Conservation (phyloP, 1,284 basidiomycete species). For the Wolfiporia cocos region DNA sequence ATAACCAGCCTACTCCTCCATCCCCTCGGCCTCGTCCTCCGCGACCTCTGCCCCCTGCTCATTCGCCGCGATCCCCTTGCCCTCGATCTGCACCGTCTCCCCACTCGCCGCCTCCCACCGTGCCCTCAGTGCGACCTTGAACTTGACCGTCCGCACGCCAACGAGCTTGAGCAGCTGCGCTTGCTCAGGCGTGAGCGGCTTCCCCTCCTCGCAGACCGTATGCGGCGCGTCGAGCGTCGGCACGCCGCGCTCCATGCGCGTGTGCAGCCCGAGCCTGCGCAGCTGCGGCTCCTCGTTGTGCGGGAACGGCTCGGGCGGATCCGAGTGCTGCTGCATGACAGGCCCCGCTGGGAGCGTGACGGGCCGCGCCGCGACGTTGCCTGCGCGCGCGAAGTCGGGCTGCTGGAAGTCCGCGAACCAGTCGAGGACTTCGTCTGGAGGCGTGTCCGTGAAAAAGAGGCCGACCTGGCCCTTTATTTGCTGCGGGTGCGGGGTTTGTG, state of each 20-base stretch:
- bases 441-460: conserved; percentile 86
- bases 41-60: conserved; percentile 26
- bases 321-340: conserved; percentile 66
- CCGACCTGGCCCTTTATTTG: conserved; percentile 93
- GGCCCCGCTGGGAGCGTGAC: conserved; percentile 75
- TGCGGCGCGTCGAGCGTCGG: conserved; percentile 83
- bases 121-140: conserved; percentile 66
- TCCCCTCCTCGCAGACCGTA: conserved; percentile 81
- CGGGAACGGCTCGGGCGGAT: conserved; percentile 83
- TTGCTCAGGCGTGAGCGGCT: conserved; percentile 77
- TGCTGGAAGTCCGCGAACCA: conserved; percentile 94
- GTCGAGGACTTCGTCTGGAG: conserved; percentile 83
- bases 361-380: conserved; percentile 73
- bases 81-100: conserved; percentile 56
- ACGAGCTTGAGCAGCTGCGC: conserved; percentile 86
- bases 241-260: conserved; percentile 82
- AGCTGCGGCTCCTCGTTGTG: conserved; percentile 97
- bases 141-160: conserved; percentile 81
- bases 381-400: conserved; percentile 89
- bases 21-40: conserved; percentile 30
- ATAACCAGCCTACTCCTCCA: conserved; percentile 32
- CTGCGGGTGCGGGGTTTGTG: conserved; percentile 33
- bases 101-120: conserved; percentile 75
- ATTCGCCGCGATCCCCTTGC: conserved; percentile 31
- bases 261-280: conserved; percentile 85